Percentiles rank a stretch among this genome's conserved stretches.
These are phyloP conservation scores for Allantophomopsis cytisporea DNA, from an alignment of 2,329 filamentous ascomycete species.

Conservation along the genomic window DNA sequence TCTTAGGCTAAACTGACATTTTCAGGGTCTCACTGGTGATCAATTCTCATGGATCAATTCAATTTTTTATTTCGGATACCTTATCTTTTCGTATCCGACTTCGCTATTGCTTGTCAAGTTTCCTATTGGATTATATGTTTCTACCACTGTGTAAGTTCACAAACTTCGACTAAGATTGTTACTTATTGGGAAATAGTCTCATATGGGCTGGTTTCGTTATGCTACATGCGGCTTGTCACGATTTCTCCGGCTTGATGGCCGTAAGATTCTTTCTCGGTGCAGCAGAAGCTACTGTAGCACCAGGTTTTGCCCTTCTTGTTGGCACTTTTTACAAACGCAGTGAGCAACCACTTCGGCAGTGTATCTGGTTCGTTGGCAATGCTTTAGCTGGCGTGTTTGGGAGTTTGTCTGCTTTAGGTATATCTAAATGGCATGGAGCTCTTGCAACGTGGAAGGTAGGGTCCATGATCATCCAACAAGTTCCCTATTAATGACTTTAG, in stretches of 20 bases:
- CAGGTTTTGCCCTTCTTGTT: conserved; percentile 47
- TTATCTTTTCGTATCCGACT: conserved; percentile 29
- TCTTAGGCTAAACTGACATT: neutral
- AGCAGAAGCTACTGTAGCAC: conserved; percentile 39
- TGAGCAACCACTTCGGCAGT: conserved; percentile 47
- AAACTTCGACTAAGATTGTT: no score
- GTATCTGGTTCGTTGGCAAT: conserved; percentile 42
- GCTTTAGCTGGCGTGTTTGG: conserved; percentile 45
- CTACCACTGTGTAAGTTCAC: conserved; percentile 29
- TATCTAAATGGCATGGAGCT: conserved; percentile 28
- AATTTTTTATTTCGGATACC: conserved; percentile 35
- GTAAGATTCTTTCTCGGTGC: conserved; percentile 38
- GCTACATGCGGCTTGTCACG: conserved; percentile 33
- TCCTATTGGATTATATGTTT: conserved; percentile 39
- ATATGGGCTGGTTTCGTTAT: conserved; percentile 33
- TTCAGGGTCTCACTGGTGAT: neutral
- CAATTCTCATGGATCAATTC: conserved; percentile 39
- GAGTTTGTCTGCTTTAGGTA: conserved; percentile 43
- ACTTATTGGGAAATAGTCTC: conserved; percentile 3
- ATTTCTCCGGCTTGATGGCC: conserved; percentile 34
- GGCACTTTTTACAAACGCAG: conserved; percentile 50
- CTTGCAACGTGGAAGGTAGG: no score
- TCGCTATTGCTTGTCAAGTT: conserved; percentile 36
- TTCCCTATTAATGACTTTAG: no score
- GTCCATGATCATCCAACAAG: no score